Evolutionary conservation across 768 basidiomycete genomes (phyloP), one percentile per base, ranked within the genome.

Genomic region (Serendipita sp.): DNA sequence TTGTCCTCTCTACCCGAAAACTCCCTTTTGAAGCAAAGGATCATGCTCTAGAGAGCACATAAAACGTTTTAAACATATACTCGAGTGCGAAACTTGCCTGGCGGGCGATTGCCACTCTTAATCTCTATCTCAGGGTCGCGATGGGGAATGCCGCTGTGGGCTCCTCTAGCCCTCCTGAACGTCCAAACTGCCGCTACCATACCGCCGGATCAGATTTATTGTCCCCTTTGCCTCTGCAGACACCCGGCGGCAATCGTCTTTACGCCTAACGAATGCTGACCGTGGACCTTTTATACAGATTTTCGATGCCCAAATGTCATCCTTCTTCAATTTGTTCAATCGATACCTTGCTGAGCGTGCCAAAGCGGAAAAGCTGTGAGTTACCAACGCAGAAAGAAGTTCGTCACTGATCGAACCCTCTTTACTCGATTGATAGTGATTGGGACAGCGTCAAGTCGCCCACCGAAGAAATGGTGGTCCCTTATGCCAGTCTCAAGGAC

Each of bases 241-340:
- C 38, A 41, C 1, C 38, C 38, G 38, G 38, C 38, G 38, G 38
- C 38, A 41, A 38, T 8, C 18, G 8, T 23, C 23, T 23, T 23
- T 23, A 23, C 23, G 23, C 23, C 23, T 23, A 23, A 23, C 23
- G 23, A 16, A 2, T 35, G 56, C 52, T 41, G 13, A 41, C 38
- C 23, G 23, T 23, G 38, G 1, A 13, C 38, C 1, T 5, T 41
- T 65, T 32, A 66, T 63, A 28, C 70, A 91, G 89, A 84, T 85
- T 10, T 96, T 97, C 77, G 88, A 91, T 76, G 86, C 85, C 45
- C 92, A 98, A 78, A 95, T 97, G 92, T 86, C 91, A 74, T 85
- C 86, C 66, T 97, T 96, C 81, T 93, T 92, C 81, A 85, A 86
- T 70, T 88, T 97, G 70, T 94, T 95, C 81, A 94, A 89, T 73